Base-by-base conservation (phyloP, 805 yeast genomes). In the Metahyphopichia silvanorum region DNA sequence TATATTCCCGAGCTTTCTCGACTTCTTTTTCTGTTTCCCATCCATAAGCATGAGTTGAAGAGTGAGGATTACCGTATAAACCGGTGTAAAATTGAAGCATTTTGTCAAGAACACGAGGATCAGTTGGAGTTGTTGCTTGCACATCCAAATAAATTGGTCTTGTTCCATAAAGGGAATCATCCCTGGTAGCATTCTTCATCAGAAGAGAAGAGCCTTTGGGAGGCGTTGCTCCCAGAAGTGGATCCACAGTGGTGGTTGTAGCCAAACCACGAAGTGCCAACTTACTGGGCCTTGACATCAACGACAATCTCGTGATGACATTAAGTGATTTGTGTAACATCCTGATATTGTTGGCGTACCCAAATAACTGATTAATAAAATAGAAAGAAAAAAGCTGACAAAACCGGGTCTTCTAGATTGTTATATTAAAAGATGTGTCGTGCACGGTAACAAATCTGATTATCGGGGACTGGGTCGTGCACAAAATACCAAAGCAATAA, bases 101-200 rank as follows among this genome's bases (percentile, higher is more conserved):
- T 46, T 79, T 82, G 55, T 86, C 96, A 46, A 93, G 63, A 7
- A 93, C 99, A 35, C 99, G 73, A 20, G 98, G 98, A 55, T 93
- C 99, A 1, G 93, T 85, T 17, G 98, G 98, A 0, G 99, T 91
- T 0, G 99, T 93, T 19, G 98, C 98, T 65, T 93, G 99, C 75
- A 89, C 89, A 52, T 93, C 99, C 51, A 93, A 66, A 61, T 93
- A 93, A 42, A 93, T 93, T 7, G 99, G 98, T 47, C 97, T 76
- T 7, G 83, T 69, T 32, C 93, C 94, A 47, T 66, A 62, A 27
- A 60, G 39, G 18, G 67, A 55, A 18, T 63, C 66, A 47, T 71
- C 76, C 39, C 78, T 57, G 22, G 59, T 45, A 24, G 75, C 71
- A 30, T 53, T 64, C 40, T 63, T 63, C 38, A 76, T 53, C 3